Evolutionary conservation across 1,284 basidiomycete genomes (phyloP).

Genomic region (Apiotrichum veenhuisii): DNA sequence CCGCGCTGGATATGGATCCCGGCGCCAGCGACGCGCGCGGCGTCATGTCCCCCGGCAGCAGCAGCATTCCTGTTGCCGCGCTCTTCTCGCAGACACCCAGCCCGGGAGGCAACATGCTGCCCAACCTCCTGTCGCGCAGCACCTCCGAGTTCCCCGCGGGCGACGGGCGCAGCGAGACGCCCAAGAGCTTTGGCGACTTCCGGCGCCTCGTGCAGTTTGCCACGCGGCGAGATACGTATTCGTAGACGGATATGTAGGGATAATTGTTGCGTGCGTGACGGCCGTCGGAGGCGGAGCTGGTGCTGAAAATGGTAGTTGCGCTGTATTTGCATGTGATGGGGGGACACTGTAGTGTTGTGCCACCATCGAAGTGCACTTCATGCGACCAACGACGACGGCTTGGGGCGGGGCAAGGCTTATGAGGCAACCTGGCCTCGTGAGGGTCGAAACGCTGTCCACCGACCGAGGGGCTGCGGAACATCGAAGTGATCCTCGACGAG

Average conservation of each 20-base stretch:
- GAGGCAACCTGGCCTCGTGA: too few species aligned
- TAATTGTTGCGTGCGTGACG: background rate
- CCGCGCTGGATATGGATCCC: slow-evolving; percentile 85
- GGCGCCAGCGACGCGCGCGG: slow-evolving; percentile 14
- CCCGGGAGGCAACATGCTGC: background rate
- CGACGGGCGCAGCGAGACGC: slow-evolving; percentile 52
- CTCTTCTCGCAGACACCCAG: slow-evolving; percentile 29
- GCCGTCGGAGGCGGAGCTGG: too few species aligned
- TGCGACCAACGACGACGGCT: too few species aligned
- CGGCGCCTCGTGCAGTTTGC: slow-evolving; percentile 80
- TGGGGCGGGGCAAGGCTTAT: too few species aligned
- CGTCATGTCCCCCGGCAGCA: slow-evolving; percentile 13
- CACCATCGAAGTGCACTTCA: too few species aligned
- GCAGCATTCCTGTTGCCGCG: slow-evolving; percentile 24
- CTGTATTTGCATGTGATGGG: too few species aligned
- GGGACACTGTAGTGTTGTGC: too few species aligned
- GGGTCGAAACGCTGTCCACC: too few species aligned
- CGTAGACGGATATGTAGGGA: background rate
- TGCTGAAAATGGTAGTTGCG: too few species aligned
- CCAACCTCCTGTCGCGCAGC: too few species aligned
- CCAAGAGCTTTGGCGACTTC: slow-evolving; percentile 80
- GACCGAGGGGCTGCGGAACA: too few species aligned
- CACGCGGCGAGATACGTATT: slow-evolving; percentile 52
- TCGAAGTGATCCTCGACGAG: too few species aligned
- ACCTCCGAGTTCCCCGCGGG: slow-evolving; percentile 20